Evolutionary conservation across 345 rosid species (phyloP), one percentile per base, ranked within the genome.

Genomic region (Bruguiera gymnorhiza): DNA sequence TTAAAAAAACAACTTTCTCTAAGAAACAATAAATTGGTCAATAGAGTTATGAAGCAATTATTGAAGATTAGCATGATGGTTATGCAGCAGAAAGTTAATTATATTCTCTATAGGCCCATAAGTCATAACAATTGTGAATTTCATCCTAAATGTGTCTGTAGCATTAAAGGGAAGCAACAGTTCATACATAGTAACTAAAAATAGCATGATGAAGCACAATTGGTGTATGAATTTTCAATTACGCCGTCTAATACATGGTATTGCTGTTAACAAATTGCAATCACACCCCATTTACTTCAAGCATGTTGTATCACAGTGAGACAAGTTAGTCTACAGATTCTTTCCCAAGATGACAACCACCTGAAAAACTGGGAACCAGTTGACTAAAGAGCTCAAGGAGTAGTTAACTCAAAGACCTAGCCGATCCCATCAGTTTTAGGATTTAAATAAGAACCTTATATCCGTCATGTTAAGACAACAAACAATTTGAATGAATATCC

Each of bases 401-500:
- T 11, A 48, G 65, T 67, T 62, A 24, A 30, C 6, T 23, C 61
- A 62, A 34, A 57, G 30, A 26, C 52, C 32, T 32, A 9, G 43
- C 31, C 55, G 15, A 63, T 46, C 70, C 19, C 23, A 62, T 55
- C 18, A 7, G 13, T 34, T 31, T 18, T 19, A 63, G 57, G 24
- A 48, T 65, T 21, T 39, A 64, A 61, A 76, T 63, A 70, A 37
- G 64, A 29, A 66, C 60, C 61, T 53, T 31, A 3, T 24, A 10
- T 37, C 37, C 30, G 24, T 52, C 66, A 65, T 58, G 50, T 55
- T 50, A 67, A 31, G 43, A 53, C 6, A 56, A 51, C 61, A 66
- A n/a, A 46, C n/a, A 71, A 52, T 32, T 23, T 26, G 24, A 21
- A 66, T 31, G 20, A 46, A 39, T 15, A 34, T 6, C 21, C 58